Percentiles rank a stretch among this genome's conserved stretches.
Conservation (phyloP, 1,284 basidiomycete species). For the Pseudozyma flocculosa region DNA sequence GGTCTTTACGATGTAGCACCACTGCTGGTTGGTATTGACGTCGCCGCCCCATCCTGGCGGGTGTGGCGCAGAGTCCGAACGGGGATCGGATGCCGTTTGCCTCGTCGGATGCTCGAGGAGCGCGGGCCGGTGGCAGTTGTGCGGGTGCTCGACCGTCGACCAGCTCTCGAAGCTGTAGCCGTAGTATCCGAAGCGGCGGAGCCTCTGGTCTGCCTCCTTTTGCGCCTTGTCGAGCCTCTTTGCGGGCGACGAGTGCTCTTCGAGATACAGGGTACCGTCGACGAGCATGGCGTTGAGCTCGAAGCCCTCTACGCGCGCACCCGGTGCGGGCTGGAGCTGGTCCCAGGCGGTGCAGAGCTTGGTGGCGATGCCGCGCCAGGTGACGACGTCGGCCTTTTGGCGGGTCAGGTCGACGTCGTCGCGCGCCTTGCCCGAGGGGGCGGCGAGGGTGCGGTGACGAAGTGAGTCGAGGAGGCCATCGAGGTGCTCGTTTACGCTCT, state of each 20-base stretch:
- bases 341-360: conserved; percentile 62
- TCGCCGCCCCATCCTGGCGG: conserved; percentile 71
- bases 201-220: conserved; percentile 11
- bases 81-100: conserved; percentile 35
- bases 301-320: conserved; percentile 61
- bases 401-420: conserved; percentile 24
- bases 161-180: conserved; percentile 82
- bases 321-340: conserved; percentile 23
- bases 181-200: conserved; percentile 12
- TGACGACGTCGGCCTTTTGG: conserved; percentile 64
- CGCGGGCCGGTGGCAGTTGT: conserved; percentile 19
- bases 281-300: conserved; percentile 48
- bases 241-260: conserved; percentile 71
- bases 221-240: conserved; percentile 68
- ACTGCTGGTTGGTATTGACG: conserved; percentile 91
- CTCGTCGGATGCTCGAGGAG: not conserved
- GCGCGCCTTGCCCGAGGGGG: conserved; percentile 1
- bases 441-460: conserved; percentile 24
- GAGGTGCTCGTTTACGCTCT: conserved; percentile 61
- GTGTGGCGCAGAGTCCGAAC: conserved; percentile 33
- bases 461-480: conserved; percentile 23
- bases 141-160: conserved; percentile 65
- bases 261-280: conserved; percentile 73
- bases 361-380: conserved; percentile 89
- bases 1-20: conserved; percentile 90